phyloP scores from a whole-genome alignment of 164 flowering plant genomes.

The Cinnamomum micranthum region DNA sequence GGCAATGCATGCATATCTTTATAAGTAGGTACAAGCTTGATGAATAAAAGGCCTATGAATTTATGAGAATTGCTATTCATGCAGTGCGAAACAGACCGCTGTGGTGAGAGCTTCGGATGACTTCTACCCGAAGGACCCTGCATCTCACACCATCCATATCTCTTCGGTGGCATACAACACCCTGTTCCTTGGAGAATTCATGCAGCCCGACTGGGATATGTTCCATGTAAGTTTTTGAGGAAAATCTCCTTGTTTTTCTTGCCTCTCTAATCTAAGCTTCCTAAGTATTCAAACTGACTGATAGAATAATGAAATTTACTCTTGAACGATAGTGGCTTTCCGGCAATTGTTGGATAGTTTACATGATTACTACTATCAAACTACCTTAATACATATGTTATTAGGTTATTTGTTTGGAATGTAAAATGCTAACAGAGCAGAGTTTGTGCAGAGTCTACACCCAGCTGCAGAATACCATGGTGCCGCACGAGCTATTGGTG shows the following conservation, averaged over 20 bases:
- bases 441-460: constrained; percentile 71
- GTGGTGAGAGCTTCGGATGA: constrained; percentile 98
- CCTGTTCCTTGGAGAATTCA: constrained; percentile 90
- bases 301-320: too few relatives aligned
- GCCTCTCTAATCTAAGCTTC: too few relatives aligned
- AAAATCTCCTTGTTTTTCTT: too few relatives aligned
- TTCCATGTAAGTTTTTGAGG: constrained; percentile 64
- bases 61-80: background rate
- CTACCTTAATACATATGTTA: too few relatives aligned
- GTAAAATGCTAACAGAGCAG: background rate
- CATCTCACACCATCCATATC: constrained; percentile 95
- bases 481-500: constrained; percentile 96
- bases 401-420: too few relatives aligned
- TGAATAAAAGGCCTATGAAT: background rate
- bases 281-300: too few relatives aligned
- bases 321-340: background rate
- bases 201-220: constrained; percentile 99
- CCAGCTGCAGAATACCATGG: constrained; percentile 97
- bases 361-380: background rate
- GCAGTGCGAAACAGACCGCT: constrained; percentile 83
- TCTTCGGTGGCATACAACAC: constrained; percentile 93
- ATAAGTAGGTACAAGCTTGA: background rate
- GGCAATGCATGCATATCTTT: background rate
- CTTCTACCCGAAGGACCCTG: constrained; percentile 88
- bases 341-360: background rate